Percentiles rank a stretch among this genome's conserved stretches.
Conservation (phyloP, 169 alveolate species). For the Plasmodium adleri region DNA sequence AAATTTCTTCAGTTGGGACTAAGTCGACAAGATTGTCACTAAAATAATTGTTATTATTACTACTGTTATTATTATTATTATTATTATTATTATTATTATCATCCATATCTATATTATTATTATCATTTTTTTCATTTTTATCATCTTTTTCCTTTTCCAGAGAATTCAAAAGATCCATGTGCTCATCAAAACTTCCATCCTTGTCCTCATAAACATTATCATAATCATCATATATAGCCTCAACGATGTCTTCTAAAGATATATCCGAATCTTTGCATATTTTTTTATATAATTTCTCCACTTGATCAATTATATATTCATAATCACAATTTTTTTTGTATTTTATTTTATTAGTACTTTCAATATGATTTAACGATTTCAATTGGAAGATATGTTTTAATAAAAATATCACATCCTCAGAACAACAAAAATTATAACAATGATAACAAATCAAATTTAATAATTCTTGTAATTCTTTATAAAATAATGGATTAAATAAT, state of each 20-base stretch:
- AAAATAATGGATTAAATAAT: constrained; percentile 94
- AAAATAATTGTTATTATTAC: too few species aligned
- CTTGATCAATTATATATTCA: constrained; percentile 66
- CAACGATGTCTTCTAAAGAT: constrained; percentile 34
- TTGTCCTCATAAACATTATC: background rate
- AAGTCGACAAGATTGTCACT: too few species aligned
- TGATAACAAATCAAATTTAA: constrained; percentile 89
- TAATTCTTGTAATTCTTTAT: constrained; percentile 90
- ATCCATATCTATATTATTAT: background rate
- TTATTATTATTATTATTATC: background rate
- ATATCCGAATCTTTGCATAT: constrained; percentile 72
- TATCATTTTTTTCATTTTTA: too few species aligned
- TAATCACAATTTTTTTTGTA: constrained; percentile 48
- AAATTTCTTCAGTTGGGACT: background rate
- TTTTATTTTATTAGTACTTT: constrained; percentile 74
- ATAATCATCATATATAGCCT: background rate
- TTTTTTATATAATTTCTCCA: constrained; percentile 27
- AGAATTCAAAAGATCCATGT: too few species aligned
- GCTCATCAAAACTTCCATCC: background rate
- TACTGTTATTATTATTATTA: background rate
- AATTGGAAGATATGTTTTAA: constrained; percentile 77
- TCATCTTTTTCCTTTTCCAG: too few species aligned
- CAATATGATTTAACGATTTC: constrained; percentile 77
- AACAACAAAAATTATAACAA: constrained; percentile 80
- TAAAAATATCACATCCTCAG: constrained; percentile 77